Conservation (phyloP, 805 yeast species). For the Brettanomyces anomalus region DNA sequence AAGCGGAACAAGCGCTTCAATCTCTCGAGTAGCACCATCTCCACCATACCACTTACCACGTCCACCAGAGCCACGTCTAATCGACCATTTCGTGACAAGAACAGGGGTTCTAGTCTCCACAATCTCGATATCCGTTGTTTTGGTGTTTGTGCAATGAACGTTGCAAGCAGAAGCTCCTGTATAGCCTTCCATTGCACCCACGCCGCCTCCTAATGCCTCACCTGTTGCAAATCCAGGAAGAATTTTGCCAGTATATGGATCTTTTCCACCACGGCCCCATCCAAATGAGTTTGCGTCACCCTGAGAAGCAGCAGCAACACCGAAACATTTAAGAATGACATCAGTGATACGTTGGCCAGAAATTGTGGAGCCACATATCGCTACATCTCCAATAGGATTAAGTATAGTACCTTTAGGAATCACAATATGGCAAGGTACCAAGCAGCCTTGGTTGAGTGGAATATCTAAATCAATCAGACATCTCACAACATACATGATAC, state of each 20-base stretch:
- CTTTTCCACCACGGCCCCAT: slow-evolving; percentile 41
- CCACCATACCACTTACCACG: slow-evolving; percentile 37
- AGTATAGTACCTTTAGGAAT: slow-evolving; percentile 26
- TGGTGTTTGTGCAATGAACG: slow-evolving; percentile 46
- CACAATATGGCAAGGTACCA: slow-evolving; percentile 7
- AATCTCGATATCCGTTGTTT: slow-evolving; percentile 46
- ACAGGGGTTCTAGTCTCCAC: slow-evolving; percentile 45
- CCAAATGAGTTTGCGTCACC: slow-evolving; percentile 52
- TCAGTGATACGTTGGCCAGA: slow-evolving; percentile 50
- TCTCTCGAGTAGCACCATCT: slow-evolving; percentile 37
- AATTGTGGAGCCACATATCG: slow-evolving; percentile 46
- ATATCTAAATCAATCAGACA: slow-evolving; percentile 33
- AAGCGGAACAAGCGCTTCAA: slow-evolving; percentile 23
- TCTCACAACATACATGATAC: slow-evolving; percentile 44
- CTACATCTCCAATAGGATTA: slow-evolving; percentile 38
- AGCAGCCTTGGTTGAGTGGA: slow-evolving; percentile 42
- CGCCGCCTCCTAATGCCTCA: slow-evolving; percentile 48
- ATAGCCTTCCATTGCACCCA: slow-evolving; percentile 42
- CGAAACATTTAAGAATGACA: slow-evolving; percentile 43
- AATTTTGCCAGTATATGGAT: slow-evolving; percentile 28
- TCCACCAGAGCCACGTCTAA: slow-evolving; percentile 41
- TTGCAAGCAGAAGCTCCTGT: slow-evolving; percentile 40
- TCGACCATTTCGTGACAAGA: slow-evolving; percentile 34
- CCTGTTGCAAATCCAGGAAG: slow-evolving; percentile 43
- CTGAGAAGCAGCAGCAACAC: slow-evolving; percentile 49